A percentile compares a stretch with the other conserved stretches of the same genome.
Evolutionary conservation across 2,329 filamentous ascomycete species (phyloP).

Genomic region (Drechslerella stenobrocha): DNA sequence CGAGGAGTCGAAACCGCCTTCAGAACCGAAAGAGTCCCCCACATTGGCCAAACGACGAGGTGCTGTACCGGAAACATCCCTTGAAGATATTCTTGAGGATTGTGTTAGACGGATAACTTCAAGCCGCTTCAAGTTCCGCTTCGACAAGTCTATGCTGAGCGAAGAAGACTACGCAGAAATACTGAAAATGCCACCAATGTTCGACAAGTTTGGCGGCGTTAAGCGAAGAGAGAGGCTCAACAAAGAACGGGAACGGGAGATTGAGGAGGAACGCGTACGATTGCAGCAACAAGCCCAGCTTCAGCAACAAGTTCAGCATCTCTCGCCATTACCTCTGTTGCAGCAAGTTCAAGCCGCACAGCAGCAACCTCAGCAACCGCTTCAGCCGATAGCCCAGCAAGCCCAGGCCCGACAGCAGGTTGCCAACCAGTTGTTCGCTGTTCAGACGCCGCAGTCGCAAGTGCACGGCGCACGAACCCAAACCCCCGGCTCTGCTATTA

Average conservation of each 20-base stretch:
- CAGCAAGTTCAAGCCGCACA: slow-evolving; percentile 57
- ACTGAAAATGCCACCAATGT: slow-evolving; percentile 72
- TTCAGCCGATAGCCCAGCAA: slow-evolving; percentile 60
- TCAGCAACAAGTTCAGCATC: slow-evolving; percentile 49
- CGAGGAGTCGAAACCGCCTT: slow-evolving; percentile 16
- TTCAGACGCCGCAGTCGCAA: slow-evolving; percentile 57
- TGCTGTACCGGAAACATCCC: slow-evolving; percentile 6
- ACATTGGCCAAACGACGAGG: background rate
- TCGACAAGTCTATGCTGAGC: slow-evolving; percentile 49
- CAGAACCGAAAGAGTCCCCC: slow-evolving; percentile 28
- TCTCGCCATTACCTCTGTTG: slow-evolving; percentile 48
- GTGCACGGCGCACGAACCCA: slow-evolving; percentile 59
- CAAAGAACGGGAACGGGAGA: slow-evolving; percentile 63
- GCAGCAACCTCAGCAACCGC: slow-evolving; percentile 68
- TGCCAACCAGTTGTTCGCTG: slow-evolving; percentile 64
- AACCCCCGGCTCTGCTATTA: slow-evolving; percentile 53
- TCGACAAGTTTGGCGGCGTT: slow-evolving; percentile 78
- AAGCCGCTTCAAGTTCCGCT: slow-evolving; percentile 33
- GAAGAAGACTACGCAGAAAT: slow-evolving; percentile 53
- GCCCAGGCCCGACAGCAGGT: slow-evolving; percentile 56
- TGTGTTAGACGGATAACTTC: slow-evolving; percentile 40
- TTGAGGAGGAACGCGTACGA: slow-evolving; percentile 47
- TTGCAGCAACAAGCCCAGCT: slow-evolving; percentile 51
- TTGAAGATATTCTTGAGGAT: slow-evolving; percentile 32
- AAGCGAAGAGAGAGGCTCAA: slow-evolving; percentile 74